A percentile compares a stretch with the other conserved stretches of the same genome.
phyloP scores from a whole-genome alignment of 352 stramenopile genomes.

The Vaucheria bursata region DNA sequence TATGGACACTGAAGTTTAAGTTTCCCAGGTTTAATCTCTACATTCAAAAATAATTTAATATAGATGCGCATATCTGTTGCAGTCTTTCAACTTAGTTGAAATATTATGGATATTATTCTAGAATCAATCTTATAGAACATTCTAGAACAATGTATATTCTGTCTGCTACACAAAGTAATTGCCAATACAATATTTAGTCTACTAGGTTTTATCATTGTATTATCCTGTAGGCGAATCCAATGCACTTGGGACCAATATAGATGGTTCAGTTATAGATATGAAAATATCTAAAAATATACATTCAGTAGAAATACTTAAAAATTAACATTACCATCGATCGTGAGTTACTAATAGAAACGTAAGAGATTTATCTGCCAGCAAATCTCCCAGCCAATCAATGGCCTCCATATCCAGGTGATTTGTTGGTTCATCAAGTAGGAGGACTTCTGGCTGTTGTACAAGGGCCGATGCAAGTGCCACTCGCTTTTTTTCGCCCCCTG shows the following conservation, averaged over 20 bases:
- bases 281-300: background rate
- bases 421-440: constrained; percentile 60
- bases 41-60: no score
- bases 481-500: constrained; percentile 42
- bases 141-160: background rate
- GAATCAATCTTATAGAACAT: no score
- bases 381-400: constrained; percentile 80
- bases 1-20: no score
- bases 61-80: no score
- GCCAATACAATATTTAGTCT: background rate
- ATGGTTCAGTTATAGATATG: background rate
- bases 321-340: constrained; percentile 58
- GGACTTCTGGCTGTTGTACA: constrained; percentile 56
- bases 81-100: no score
- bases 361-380: constrained; percentile 72
- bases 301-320: background rate
- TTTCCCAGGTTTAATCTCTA: no score
- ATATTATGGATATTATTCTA: no score
- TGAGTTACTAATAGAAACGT: constrained; percentile 81
- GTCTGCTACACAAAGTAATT: background rate
- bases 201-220: background rate
- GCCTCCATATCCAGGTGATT: constrained; percentile 78
- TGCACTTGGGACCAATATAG: background rate
- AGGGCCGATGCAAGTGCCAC: constrained; percentile 23
- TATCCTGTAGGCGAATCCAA: background rate